phyloP scores from a whole-genome alignment of 1,139 yeast species.

The Kodamaea sp. region DNA sequence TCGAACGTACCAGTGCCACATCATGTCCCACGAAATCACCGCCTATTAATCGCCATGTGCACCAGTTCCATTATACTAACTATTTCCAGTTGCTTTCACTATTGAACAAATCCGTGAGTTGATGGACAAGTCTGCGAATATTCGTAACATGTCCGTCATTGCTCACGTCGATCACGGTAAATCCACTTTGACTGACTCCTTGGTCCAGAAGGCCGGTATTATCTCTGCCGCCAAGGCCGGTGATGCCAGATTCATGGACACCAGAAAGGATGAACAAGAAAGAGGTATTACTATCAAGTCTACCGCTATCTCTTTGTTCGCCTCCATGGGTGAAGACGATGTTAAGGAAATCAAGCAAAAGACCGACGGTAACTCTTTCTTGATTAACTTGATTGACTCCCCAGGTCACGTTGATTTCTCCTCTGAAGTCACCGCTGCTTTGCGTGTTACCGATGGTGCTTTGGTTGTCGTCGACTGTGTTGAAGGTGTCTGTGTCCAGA shows the following conservation, averaged over 20 bases:
- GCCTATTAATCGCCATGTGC: no score
- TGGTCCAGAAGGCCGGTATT: conserved; percentile 99
- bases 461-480: conserved; percentile 98
- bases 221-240: conserved; percentile 99
- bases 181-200: conserved; percentile 98
- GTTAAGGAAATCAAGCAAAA: conserved; percentile 94
- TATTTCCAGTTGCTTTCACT: conserved; percentile 66
- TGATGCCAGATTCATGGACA: conserved; percentile 99
- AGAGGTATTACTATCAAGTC: conserved; percentile 99
- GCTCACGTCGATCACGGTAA: conserved; percentile 99
- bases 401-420: conserved; percentile 99
- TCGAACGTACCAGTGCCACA: no score
- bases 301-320: conserved; percentile 95
- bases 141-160: conserved; percentile 99
- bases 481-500: conserved; percentile 99
- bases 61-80: no score
- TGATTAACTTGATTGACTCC: conserved; percentile 97
- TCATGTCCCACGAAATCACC: no score
- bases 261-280: conserved; percentile 99
- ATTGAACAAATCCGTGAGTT: conserved; percentile 95
- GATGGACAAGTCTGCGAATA: conserved; percentile 99
- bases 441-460: conserved; percentile 99
- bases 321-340: conserved; percentile 88
- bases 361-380: conserved; percentile 91
- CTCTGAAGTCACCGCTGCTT: conserved; percentile 99